Conservation (phyloP, 305 asterid genomes). For the Rubia peregrina region DNA sequence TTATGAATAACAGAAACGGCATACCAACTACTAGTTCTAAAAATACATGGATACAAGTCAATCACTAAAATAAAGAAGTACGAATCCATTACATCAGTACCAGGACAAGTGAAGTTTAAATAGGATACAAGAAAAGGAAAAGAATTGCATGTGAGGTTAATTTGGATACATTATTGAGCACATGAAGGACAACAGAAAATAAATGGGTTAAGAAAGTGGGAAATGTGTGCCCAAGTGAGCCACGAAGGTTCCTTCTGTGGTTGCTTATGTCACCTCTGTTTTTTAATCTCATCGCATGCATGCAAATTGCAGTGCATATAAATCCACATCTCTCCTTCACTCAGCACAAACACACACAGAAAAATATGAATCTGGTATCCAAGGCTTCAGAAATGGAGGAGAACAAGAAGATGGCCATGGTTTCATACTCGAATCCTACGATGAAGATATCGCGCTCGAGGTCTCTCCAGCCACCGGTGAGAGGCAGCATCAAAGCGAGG, state of each 20-base stretch:
- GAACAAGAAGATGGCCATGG: background rate
- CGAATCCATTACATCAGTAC: background rate
- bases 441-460: background rate
- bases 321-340: background rate
- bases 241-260: slow-evolving; percentile 10
- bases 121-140: background rate
- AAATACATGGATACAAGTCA: too few relatives aligned
- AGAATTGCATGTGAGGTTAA: background rate
- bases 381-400: background rate
- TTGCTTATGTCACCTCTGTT: background rate
- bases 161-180: background rate
- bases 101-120: background rate
- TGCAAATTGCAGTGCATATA: background rate
- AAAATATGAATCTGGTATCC: background rate
- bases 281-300: slow-evolving; percentile 1
- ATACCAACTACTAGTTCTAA: too few relatives aligned
- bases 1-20: too few relatives aligned
- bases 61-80: background rate
- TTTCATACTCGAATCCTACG: background rate
- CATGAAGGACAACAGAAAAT: slow-evolving; percentile 4
- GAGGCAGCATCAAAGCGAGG: slow-evolving; percentile 9
- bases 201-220: background rate
- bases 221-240: background rate
- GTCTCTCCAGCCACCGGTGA: slow-evolving; percentile 1
- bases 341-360: background rate